Evolutionary conservation across 2,329 filamentous ascomycete species (phyloP).

Genomic region (Thelonectria discophora): DNA sequence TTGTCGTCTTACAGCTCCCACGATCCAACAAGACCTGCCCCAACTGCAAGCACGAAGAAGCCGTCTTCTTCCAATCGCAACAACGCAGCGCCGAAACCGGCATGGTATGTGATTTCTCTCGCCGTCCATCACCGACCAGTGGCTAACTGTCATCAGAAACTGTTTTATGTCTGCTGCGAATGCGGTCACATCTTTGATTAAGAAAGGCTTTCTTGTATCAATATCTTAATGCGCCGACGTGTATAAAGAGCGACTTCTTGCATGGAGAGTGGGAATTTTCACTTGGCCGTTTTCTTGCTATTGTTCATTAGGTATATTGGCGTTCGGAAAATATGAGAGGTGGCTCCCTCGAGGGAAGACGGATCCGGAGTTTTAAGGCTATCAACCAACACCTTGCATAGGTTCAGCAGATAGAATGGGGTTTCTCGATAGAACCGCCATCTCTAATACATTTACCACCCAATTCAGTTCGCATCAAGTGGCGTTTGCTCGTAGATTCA

Average conservation of each 20-base stretch:
- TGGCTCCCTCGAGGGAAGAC: conserved; percentile 18
- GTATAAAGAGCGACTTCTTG: conserved; percentile 5
- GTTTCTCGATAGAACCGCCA: background rate
- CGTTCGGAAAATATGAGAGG: conserved; percentile 33
- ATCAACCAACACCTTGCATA: conserved; percentile 22
- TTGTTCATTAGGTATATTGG: conserved; percentile 29
- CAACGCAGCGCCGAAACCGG: conserved; percentile 96
- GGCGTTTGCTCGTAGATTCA: conserved; percentile 18
- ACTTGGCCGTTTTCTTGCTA: conserved; percentile 32
- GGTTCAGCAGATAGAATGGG: background rate
- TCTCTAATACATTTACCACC: background rate
- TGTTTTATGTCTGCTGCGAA: conserved; percentile 92
- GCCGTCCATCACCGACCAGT: background rate
- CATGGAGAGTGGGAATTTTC: conserved; percentile 2
- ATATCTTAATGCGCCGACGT: conserved; percentile 32
- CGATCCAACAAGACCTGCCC: conserved; percentile 88
- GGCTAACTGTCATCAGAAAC: conserved; percentile 66
- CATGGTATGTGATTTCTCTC: conserved; percentile 75
- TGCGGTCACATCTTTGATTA: conserved; percentile 88
- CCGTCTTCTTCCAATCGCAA: conserved; percentile 98
- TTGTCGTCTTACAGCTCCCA: conserved; percentile 75
- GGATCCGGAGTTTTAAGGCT: conserved; percentile 17
- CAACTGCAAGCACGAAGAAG: conserved; percentile 84
- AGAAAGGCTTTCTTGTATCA: conserved; percentile 38
- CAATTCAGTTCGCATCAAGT: conserved; percentile 7